phyloP scores from a whole-genome alignment of 352 stramenopile species.

The Blastocystis sp. region DNA sequence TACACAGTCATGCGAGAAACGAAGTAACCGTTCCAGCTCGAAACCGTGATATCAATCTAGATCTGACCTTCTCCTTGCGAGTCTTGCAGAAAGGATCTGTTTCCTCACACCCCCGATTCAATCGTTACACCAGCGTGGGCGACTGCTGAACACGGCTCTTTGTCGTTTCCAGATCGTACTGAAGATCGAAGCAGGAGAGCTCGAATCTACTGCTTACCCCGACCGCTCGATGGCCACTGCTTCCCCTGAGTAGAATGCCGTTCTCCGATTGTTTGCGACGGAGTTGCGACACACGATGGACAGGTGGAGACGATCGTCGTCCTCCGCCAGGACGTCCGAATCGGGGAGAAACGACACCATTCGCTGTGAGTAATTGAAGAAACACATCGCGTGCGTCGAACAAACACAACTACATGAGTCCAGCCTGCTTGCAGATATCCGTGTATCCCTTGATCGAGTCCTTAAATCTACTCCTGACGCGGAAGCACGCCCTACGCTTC shows the following conservation, averaged over 20 bases:
- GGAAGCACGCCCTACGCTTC: slow-evolving; percentile 13
- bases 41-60: slow-evolving; percentile 39
- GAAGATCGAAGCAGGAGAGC: neutral
- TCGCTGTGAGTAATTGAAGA: neutral
- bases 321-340: neutral
- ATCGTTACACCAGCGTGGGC: neutral
- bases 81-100: slow-evolving; percentile 5
- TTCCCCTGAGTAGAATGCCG: slow-evolving; percentile 5
- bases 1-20: neutral
- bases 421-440: slow-evolving; percentile 17
- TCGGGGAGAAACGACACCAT: neutral
- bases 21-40: slow-evolving; percentile 11
- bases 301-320: neutral
- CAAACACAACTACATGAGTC: slow-evolving; percentile 19
- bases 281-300: neutral
- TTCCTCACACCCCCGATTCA: neutral
- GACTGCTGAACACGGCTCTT: neutral
- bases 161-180: neutral
- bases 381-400: neutral
- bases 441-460: slow-evolving; percentile 57
- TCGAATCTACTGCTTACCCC: neutral
- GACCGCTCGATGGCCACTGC: neutral
- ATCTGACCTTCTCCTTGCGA: slow-evolving; percentile 13
- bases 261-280: neutral
- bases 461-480: slow-evolving; percentile 25